Percentiles rank a stretch among this genome's conserved stretches.
These are phyloP conservation scores for Nicotiana knightiana DNA, from an alignment of 257 asterid genomes.

Conservation along the genomic window DNA sequence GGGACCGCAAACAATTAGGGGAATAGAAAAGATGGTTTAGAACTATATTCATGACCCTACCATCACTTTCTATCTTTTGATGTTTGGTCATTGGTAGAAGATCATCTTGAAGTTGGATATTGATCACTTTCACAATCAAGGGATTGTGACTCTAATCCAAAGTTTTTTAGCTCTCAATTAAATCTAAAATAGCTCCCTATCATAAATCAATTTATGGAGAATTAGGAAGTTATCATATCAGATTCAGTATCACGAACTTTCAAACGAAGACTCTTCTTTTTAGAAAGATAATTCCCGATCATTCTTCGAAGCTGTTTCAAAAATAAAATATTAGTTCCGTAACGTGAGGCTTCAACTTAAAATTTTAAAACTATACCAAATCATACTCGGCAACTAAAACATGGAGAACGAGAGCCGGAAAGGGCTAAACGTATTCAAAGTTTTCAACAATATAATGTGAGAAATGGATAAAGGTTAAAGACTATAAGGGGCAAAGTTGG, in stretches of 20 bases:
- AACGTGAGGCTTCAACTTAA: no score
- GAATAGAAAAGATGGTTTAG: constrained; percentile 2
- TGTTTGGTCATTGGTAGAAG: constrained; percentile 10
- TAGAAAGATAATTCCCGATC: no score
- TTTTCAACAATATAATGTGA: neutral
- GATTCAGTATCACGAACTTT: neutral
- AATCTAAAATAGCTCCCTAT: no score
- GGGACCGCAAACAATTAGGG: constrained; percentile 5
- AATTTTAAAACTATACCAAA: no score
- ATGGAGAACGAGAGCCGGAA: no score
- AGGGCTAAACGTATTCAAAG: neutral
- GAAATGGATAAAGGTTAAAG: neutral
- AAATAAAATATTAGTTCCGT: no score
- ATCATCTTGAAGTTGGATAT: constrained; percentile 18
- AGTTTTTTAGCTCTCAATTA: neutral
- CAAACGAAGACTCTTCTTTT: no score
- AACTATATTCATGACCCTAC: neutral
- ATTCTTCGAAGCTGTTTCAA: no score
- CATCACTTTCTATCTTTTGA: neutral
- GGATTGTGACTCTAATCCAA: constrained; percentile 14
- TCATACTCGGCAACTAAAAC: no score
- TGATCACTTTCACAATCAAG: constrained; percentile 21
- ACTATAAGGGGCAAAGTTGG: constrained; percentile 5
- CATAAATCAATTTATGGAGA: neutral
- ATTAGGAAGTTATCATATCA: neutral